These are phyloP conservation scores for Pseudozyma hubeiensis DNA, from an alignment of 1,284 basidiomycete genomes.

Conservation along the genomic window DNA sequence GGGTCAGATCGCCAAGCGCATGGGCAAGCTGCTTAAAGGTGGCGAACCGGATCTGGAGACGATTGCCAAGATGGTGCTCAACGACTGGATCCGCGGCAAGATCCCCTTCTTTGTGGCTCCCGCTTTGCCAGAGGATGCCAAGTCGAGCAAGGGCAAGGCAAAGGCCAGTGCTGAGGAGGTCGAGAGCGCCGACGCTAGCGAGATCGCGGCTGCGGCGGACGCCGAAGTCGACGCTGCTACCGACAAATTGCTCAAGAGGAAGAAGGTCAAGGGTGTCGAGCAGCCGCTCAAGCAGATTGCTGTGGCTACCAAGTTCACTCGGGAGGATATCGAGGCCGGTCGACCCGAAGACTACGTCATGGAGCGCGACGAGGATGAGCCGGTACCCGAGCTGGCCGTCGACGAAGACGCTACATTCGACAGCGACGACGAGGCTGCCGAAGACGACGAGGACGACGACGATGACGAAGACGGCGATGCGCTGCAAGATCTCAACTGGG, in stretches of 20 bases:
- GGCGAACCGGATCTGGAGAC: slow-evolving; percentile 94
- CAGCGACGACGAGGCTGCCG: slow-evolving; percentile 52
- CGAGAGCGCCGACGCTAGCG: slow-evolving; percentile 14
- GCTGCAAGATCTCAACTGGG: slow-evolving; percentile 80
- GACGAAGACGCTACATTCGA: slow-evolving; percentile 53
- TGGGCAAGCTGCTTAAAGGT: slow-evolving; percentile 90
- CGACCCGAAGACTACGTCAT: slow-evolving; percentile 65
- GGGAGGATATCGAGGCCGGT: slow-evolving; percentile 66
- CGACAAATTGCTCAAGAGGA: slow-evolving; percentile 60
- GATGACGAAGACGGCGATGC: slow-evolving; percentile 58
- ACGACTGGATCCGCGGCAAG: slow-evolving; percentile 97
- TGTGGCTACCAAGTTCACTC: slow-evolving; percentile 73
- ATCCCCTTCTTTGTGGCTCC: slow-evolving; percentile 89
- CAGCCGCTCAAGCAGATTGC: slow-evolving; percentile 74
- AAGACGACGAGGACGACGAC: slow-evolving; percentile 64
- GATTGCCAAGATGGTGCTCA: slow-evolving; percentile 93
- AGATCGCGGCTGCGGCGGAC: slow-evolving; percentile 12
- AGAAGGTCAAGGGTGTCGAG: slow-evolving; percentile 73
- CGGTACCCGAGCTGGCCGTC: slow-evolving; percentile 43
- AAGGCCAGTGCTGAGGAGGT: slow-evolving; percentile 36
- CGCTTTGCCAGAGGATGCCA: slow-evolving; percentile 46
- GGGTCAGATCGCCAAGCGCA: slow-evolving; percentile 86
- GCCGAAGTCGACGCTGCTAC: slow-evolving; percentile 28
- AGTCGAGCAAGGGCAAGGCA: slow-evolving; percentile 45
- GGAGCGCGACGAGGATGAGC: slow-evolving; percentile 60